phyloP scores from a whole-genome alignment of 495 filamentous ascomycete species.

The Cercophora newfieldiana region DNA sequence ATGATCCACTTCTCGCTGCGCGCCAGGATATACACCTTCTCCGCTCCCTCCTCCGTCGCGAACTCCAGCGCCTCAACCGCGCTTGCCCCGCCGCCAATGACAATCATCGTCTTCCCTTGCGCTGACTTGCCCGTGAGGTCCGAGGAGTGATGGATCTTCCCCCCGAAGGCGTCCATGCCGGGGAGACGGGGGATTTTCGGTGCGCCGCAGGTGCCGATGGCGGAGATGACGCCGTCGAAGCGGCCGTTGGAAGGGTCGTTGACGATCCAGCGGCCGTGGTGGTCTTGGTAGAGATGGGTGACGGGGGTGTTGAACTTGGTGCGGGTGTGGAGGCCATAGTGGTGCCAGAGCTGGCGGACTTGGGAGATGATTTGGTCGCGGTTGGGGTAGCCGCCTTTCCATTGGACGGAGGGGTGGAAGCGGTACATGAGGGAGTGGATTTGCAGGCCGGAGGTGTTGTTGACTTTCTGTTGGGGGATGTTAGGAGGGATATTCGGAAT shows the following conservation, averaged over 20 bases:
- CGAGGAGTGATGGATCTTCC: slow-evolving; percentile 71
- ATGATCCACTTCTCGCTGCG: slow-evolving; percentile 89
- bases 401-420: slow-evolving; percentile 78
- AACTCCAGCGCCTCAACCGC: slow-evolving; percentile 86
- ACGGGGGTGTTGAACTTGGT: slow-evolving; percentile 73
- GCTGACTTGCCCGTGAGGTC: slow-evolving; percentile 64
- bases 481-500: too few species aligned
- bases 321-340: slow-evolving; percentile 67
- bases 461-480: too few species aligned
- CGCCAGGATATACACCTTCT: slow-evolving; percentile 69
- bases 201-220: slow-evolving; percentile 77
- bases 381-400: slow-evolving; percentile 72
- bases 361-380: slow-evolving; percentile 70
- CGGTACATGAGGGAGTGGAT: slow-evolving; percentile 87
- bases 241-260: slow-evolving; percentile 66
- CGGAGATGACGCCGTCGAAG: slow-evolving; percentile 77
- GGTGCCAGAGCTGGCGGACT: slow-evolving; percentile 70
- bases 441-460: slow-evolving; percentile 78
- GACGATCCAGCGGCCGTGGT: slow-evolving; percentile 75
- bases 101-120: slow-evolving; percentile 68
- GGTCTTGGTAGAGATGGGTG: slow-evolving; percentile 65
- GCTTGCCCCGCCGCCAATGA: slow-evolving; percentile 78
- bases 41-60: slow-evolving; percentile 64
- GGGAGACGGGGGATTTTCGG: slow-evolving; percentile 69
- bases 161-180: slow-evolving; percentile 65